A percentile compares a stretch with the other conserved stretches of the same genome.
Conservation (phyloP, 1,284 basidiomycete genomes). For the Jaminaea rosea region DNA sequence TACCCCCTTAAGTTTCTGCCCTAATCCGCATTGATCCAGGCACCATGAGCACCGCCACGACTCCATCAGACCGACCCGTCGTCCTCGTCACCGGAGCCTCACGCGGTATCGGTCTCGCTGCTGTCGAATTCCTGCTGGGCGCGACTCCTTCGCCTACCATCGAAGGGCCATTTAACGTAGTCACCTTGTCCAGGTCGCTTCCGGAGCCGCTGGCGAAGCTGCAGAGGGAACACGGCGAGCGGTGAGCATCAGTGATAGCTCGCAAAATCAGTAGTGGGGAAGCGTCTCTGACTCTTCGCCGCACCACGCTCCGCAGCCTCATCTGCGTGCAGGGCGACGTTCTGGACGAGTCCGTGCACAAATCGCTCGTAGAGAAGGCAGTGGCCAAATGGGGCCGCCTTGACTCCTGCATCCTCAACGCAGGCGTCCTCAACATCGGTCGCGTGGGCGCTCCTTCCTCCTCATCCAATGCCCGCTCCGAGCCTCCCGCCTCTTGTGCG, state of each 20-base stretch:
- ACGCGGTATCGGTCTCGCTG: conserved; percentile 68
- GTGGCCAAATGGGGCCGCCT: conserved; percentile 58
- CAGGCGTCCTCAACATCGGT: conserved; percentile 56
- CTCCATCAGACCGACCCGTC: conserved; percentile 12
- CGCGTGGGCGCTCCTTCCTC: conserved; percentile 1
- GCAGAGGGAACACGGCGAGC: conserved; percentile 40
- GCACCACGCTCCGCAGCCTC: no score
- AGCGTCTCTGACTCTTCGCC: no score
- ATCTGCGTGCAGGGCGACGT: conserved; percentile 58
- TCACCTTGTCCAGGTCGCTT: conserved; percentile 64
- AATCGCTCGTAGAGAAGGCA: conserved; percentile 57
- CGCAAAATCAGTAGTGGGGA: no score
- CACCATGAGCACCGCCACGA: background rate
- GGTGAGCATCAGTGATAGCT: no score
- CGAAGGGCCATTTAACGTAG: conserved; percentile 53
- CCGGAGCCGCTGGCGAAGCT: conserved; percentile 60
- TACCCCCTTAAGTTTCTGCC: no score
- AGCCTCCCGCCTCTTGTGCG: conserved; percentile 54
- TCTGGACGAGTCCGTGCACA: conserved; percentile 53
- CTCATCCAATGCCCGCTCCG: conserved; percentile 30
- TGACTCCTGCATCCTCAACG: conserved; percentile 70
- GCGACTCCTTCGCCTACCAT: conserved; percentile 30
- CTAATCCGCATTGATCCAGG: no score
- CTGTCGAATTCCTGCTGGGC: conserved; percentile 57
- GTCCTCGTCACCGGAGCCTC: conserved; percentile 43